A percentile compares a stretch with the other conserved stretches of the same genome.
Evolutionary conservation across 306 rosid species (phyloP).

Genomic region (Arachis stenosperma): DNA sequence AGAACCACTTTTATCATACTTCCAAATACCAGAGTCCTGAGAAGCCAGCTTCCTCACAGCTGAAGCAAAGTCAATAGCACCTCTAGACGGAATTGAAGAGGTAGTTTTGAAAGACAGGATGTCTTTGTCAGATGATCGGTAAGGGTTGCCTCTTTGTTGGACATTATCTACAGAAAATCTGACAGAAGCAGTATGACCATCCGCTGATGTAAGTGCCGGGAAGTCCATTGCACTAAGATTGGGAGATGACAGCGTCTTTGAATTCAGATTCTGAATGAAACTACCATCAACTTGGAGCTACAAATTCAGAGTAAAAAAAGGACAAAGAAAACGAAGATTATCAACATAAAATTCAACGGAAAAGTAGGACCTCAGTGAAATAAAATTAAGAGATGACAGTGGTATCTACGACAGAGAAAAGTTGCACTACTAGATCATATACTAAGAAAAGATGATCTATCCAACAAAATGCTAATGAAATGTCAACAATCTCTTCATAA

Average conservation of each 20-base stretch:
- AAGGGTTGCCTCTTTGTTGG: conserved; percentile 61
- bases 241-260: conserved; percentile 66
- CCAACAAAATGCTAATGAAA: conserved; percentile 12
- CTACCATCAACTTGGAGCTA: conserved; percentile 83
- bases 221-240: conserved; percentile 73
- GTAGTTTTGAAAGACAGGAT: conserved; percentile 65
- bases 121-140: conserved; percentile 64
- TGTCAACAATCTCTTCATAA: conserved; percentile 6
- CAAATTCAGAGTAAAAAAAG: conserved; percentile 32
- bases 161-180: conserved; percentile 60
- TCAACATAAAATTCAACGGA: not conserved
- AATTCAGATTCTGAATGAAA: conserved; percentile 59
- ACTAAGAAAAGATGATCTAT: not conserved
- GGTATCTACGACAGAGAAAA: conserved; percentile 12
- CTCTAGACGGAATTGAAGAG: conserved; percentile 60
- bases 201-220: conserved; percentile 63
- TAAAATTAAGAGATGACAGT: conserved; percentile 1
- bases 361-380: conserved; percentile 1
- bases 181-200: conserved; percentile 54
- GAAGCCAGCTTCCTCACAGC: conserved; percentile 81
- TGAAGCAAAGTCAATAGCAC: conserved; percentile 72
- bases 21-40: conserved; percentile 81
- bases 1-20: conserved; percentile 62
- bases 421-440: conserved; percentile 19
- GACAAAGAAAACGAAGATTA: not conserved